Percentiles rank a stretch among this genome's conserved stretches.
Evolutionary conservation across 1,284 basidiomycete genomes (phyloP).

Genomic region (Termitomyces sp.): DNA sequence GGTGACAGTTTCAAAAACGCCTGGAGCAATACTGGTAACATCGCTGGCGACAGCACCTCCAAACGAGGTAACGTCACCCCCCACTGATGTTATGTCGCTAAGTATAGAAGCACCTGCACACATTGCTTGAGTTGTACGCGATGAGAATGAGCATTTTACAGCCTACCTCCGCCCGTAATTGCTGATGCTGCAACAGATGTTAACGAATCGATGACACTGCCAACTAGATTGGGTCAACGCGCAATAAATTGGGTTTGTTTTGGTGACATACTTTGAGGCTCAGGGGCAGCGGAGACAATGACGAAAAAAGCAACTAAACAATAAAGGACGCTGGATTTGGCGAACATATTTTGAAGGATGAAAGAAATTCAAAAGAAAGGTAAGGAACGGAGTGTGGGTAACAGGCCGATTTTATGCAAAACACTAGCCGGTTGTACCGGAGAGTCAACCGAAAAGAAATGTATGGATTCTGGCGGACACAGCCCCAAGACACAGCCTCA

Average conservation of each 20-base stretch:
- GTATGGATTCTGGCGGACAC: background rate
- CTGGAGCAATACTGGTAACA: constrained; percentile 19
- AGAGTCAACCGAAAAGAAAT: no score
- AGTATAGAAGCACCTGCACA: constrained; percentile 30
- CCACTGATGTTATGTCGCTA: constrained; percentile 30
- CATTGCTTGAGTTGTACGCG: background rate
- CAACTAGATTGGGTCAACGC: constrained; percentile 12
- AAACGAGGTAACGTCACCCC: constrained; percentile 2
- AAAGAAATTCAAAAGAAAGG: background rate
- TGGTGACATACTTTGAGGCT: constrained; percentile 26
- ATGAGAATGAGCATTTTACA: background rate
- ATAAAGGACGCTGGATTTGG: constrained; percentile 25
- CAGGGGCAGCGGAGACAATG: constrained; percentile 25
- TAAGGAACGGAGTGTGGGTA: background rate
- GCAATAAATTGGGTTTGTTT: background rate
- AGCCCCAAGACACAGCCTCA: constrained; percentile 5
- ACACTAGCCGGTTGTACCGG: background rate
- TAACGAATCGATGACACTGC: constrained; percentile 19
- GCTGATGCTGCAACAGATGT: constrained; percentile 23
- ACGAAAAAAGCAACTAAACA: constrained; percentile 21
- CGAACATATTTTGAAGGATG: constrained; percentile 16
- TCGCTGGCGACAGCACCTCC: constrained; percentile 22
- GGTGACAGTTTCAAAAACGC: constrained; percentile 42
- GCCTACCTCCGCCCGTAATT: constrained; percentile 22
- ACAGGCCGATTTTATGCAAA: background rate